Evolutionary conservation across 2,329 filamentous ascomycete species (phyloP), one percentile per base, ranked within the genome.

Genomic region (Ceratocystis harringtonii): DNA sequence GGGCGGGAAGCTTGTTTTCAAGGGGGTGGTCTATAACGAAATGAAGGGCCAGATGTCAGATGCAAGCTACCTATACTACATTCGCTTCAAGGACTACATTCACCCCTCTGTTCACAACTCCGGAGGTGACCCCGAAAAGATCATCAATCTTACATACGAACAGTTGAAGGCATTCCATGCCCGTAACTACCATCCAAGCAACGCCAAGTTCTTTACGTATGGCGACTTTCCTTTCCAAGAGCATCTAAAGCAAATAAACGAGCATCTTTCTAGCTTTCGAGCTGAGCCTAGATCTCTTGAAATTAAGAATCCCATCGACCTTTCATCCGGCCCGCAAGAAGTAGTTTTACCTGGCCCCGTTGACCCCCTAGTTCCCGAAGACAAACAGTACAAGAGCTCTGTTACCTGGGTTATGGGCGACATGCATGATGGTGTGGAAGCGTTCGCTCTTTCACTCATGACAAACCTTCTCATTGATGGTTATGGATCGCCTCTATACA

Each of bases 41-140:
- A 99, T 99, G 94, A 99, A 99, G 77, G 94, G 94, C 0, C 92
- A 96, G 73, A 95, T 97, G 86, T 97, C 94, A 1, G 94, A 99
- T 74, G 91, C 92, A 5, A 90, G 90, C 70, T 99, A 99, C 72
- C 79, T 97, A 0, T 99, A 90, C 78, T 97, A 96, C 74, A 95
- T 96, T 70, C 84, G 88, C 64, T 99, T 95, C 75, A 90, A 95
- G 73, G 91, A 97, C 71, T 88, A 94, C 73, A 90, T 99, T 64
- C 94, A 95, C 73, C 94, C 94, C 0, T 87, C 88, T 45, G 88
- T 99, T 74, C 89, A 99, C 77, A 97, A 99, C 77, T 97, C 92
- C 1, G 94, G 94, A 43, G 94, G 94, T 65, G 94, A 99, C 73
- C 94, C 94, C 0, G 87, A 94, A 72, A 95, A 92, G 75, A 99